These are phyloP conservation scores for Hypoxylon sp. DNA, from an alignment of 2,329 filamentous ascomycete genomes.

Conservation along the genomic window DNA sequence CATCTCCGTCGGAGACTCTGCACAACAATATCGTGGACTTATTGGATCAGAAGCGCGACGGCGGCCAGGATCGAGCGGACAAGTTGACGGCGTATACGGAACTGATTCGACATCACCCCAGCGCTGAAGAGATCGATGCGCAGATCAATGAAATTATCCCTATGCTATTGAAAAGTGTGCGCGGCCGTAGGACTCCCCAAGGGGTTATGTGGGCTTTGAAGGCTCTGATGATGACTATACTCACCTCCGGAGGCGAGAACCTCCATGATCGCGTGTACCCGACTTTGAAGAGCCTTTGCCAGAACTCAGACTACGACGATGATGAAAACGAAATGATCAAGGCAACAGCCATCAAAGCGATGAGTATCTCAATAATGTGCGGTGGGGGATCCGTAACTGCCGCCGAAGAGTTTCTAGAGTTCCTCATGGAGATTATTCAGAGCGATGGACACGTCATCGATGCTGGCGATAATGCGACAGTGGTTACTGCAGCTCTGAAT, in stretches of 20 bases:
- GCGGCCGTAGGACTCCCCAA: slow-evolving; percentile 75
- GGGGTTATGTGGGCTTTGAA: slow-evolving; percentile 80
- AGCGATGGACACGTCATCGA: slow-evolving; percentile 82
- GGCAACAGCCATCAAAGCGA: slow-evolving; percentile 78
- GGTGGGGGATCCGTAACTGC: slow-evolving; percentile 79
- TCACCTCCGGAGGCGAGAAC: slow-evolving; percentile 75
- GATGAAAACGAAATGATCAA: slow-evolving; percentile 73
- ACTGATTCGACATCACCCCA: slow-evolving; percentile 75
- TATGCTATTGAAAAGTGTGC: slow-evolving; percentile 79
- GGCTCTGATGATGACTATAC: slow-evolving; percentile 78
- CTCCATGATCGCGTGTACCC: slow-evolving; percentile 75
- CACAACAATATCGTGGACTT: slow-evolving; percentile 79
- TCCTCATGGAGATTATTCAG: slow-evolving; percentile 81
- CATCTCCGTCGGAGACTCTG: slow-evolving; percentile 74
- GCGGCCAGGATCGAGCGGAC: slow-evolving; percentile 77
- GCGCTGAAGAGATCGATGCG: slow-evolving; percentile 71
- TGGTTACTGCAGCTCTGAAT: slow-evolving; percentile 81
- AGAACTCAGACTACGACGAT: slow-evolving; percentile 77
- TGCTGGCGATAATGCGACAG: slow-evolving; percentile 77
- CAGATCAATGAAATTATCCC: slow-evolving; percentile 73
- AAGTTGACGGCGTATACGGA: slow-evolving; percentile 73
- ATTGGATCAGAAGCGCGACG: slow-evolving; percentile 82
- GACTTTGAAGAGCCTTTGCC: slow-evolving; percentile 73
- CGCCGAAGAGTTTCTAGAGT: slow-evolving; percentile 79
- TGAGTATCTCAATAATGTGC: slow-evolving; percentile 80